Conservation (phyloP, 1,284 basidiomycete species). For the Pascua guehoae region DNA sequence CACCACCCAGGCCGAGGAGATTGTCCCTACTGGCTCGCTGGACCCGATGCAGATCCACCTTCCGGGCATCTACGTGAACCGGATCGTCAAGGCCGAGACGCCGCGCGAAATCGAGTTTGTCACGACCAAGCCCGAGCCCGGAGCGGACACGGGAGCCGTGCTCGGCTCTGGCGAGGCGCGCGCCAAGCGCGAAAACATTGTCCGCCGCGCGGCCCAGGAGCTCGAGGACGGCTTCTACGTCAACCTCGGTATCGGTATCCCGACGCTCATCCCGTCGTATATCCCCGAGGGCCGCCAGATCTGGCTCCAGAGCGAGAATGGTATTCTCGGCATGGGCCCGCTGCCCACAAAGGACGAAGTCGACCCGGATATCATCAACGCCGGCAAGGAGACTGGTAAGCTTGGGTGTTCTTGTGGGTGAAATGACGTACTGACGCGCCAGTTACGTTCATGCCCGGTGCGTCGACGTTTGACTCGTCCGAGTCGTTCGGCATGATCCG, state of each 20-base stretch:
- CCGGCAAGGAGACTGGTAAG: constrained; percentile 76
- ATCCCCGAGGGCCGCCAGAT: constrained; percentile 69
- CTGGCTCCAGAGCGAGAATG: constrained; percentile 89
- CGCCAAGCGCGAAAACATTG: constrained; percentile 64
- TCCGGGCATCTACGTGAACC: constrained; percentile 81
- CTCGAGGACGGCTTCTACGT: constrained; percentile 79
- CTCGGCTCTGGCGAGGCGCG: constrained; percentile 54
- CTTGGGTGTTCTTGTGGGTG: too few relatives aligned
- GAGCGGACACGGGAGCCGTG: constrained; percentile 47
- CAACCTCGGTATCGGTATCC: constrained; percentile 73
- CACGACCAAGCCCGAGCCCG: constrained; percentile 49
- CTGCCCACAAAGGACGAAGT: constrained; percentile 76
- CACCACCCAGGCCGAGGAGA: constrained; percentile 74
- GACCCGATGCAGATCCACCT: constrained; percentile 77
- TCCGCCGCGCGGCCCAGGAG: constrained; percentile 71
- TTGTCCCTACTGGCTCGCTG: constrained; percentile 79
- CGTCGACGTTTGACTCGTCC: constrained; percentile 81
- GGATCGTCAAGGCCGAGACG: constrained; percentile 74
- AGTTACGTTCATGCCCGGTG: constrained; percentile 78
- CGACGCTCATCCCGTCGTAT: constrained; percentile 80
- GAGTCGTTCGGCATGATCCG: constrained; percentile 94
- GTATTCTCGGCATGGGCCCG: constrained; percentile 87
- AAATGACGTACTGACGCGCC: too few relatives aligned
- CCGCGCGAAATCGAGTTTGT: constrained; percentile 76
- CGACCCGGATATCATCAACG: constrained; percentile 84